Base-by-base conservation (phyloP, 495 filamentous ascomycete genomes). In the Penicillium cinerascens region DNA sequence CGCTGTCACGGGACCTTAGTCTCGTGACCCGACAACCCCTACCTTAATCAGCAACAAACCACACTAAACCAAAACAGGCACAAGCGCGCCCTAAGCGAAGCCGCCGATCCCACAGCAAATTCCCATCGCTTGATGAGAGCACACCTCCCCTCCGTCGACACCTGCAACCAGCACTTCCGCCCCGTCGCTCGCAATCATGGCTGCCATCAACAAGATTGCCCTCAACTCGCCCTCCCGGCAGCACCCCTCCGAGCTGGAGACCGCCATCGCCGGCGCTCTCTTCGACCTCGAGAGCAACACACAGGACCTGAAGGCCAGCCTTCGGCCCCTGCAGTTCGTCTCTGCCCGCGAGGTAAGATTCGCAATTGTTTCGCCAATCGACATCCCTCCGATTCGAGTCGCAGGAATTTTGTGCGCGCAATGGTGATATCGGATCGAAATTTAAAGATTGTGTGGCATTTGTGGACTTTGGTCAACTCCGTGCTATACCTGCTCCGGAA, bases 271-370 rank as follows among this genome's bases (percentile, higher is more conserved):
- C 70, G 85, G 83, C 75, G 93, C 92, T 78, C 87, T 98, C 56
- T 95, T 87, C 80, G 93, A 98, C 63, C 86, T 98, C 71, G 93
- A 98, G 88, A 89, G 84, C 79, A 96, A 95, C 84, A 95, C 91
- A 69, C 76, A 88, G 69, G 93, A 98, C 77, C 88, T 98, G 79
- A 93, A 89, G 87, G 80, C 79, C 67, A 83, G 89, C 49, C 86
- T 98, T 69, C 83, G 93, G 61, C 95, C 93, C 69, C 83, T 98
- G 72, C 93, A 97, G 83, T 95, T 98, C 81, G 86, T 88, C 68
- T 92, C 87, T 75, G 93, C 93, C 70, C 88, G 89, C 72, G 93
- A 98, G 92, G 93, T 98, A 85, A 87, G 89, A 81, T 80, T 60
- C 68, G 61, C 41, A 43, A 35, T 36, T 29, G 22, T 15, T 47